Evolutionary conservation across 78 protist species (phyloP).

Genomic region (Bodo saltans): DNA sequence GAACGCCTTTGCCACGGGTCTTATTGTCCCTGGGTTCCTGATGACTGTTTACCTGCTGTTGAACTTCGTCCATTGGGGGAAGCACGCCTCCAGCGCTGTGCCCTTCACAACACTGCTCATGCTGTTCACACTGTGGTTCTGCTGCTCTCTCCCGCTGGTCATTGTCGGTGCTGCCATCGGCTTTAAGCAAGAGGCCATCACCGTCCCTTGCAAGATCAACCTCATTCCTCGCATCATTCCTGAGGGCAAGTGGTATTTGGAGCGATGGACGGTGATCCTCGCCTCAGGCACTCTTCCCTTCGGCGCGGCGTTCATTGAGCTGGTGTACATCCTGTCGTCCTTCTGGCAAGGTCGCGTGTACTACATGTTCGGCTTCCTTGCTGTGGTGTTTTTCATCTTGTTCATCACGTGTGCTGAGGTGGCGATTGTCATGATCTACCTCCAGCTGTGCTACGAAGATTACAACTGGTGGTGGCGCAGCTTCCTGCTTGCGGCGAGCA

Average conservation of each 20-base stretch:
- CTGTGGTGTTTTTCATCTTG: slow-evolving; percentile 33
- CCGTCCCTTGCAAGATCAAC: slow-evolving; percentile 74
- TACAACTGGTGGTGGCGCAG: slow-evolving; percentile 59
- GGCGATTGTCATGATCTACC: slow-evolving; percentile 31
- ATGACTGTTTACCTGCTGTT: not conserved
- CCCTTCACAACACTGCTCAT: slow-evolving; percentile 60
- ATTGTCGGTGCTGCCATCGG: slow-evolving; percentile 86
- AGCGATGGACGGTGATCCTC: not conserved
- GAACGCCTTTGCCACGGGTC: slow-evolving; percentile 40
- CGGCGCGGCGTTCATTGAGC: slow-evolving; percentile 67
- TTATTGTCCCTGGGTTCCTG: not conserved
- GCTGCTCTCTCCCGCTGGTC: slow-evolving; percentile 73
- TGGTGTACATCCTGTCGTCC: slow-evolving; percentile 64
- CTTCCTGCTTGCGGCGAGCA: slow-evolving; percentile 31
- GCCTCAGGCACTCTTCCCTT: slow-evolving; percentile 61
- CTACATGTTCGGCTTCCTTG: slow-evolving; percentile 64
- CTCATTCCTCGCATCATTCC: slow-evolving; percentile 92
- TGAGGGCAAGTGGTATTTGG: slow-evolving; percentile 63
- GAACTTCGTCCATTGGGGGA: slow-evolving; percentile 21
- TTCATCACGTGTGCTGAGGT: slow-evolving; percentile 36
- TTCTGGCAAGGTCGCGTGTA: slow-evolving; percentile 53
- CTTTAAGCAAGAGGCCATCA: slow-evolving; percentile 49
- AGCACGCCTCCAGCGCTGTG: slow-evolving; percentile 39
- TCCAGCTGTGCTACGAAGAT: slow-evolving; percentile 49
- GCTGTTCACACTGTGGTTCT: slow-evolving; percentile 61